phyloP scores from a whole-genome alignment of 257 asterid species.

The Euphrasia confusa region DNA sequence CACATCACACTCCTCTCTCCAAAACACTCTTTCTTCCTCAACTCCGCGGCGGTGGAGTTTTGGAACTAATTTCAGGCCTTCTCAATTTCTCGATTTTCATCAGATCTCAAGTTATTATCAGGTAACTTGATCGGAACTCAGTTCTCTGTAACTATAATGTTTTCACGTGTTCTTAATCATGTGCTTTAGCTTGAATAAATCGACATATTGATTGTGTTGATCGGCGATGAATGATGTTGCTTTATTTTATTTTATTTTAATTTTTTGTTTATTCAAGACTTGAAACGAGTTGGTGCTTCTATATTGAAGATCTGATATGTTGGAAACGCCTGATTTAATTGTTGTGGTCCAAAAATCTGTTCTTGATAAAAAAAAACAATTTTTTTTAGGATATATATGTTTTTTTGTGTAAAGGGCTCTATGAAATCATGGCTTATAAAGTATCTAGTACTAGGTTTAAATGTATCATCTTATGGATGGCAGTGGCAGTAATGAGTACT shows the following conservation, averaged over 20 bases:
- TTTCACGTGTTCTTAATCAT: conserved; percentile 1
- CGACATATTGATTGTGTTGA: conserved; percentile 2
- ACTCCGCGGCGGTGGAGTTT: conserved; percentile 68
- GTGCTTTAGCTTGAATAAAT: background rate
- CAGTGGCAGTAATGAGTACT: background rate
- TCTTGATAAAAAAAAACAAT: too few relatives aligned
- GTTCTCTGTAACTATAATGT: background rate
- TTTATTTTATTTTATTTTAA: background rate
- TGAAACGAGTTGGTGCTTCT: conserved; percentile 13
- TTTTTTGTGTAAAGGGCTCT: background rate
- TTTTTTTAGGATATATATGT: background rate
- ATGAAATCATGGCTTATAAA: background rate
- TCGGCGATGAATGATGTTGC: conserved; percentile 15
- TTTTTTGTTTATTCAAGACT: background rate
- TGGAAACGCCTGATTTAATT: background rate
- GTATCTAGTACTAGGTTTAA: background rate
- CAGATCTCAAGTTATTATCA: conserved; percentile 30
- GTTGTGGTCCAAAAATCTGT: too few relatives aligned
- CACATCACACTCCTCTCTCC: conserved; percentile 14
- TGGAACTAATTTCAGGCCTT: conserved; percentile 19
- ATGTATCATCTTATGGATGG: background rate
- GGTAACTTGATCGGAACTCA: conserved; percentile 21
- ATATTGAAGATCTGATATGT: conserved; percentile 20
- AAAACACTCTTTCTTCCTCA: conserved; percentile 21
- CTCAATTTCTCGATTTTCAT: conserved; percentile 8